Base-by-base conservation (phyloP, 805 yeast genomes). In the Tetrapisispora fleetii region DNA sequence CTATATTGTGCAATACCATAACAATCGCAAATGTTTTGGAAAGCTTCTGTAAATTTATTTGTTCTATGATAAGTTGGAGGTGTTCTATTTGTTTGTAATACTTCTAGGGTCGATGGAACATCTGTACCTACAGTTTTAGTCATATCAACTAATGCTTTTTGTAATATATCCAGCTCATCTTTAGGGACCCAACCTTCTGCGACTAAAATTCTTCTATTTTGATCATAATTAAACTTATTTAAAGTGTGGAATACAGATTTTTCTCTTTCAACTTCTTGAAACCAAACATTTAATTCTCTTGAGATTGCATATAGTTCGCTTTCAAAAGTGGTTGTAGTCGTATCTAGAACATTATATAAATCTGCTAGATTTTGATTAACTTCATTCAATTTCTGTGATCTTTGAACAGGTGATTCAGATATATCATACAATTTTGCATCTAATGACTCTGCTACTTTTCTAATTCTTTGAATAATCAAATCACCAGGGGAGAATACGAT, bases 171-270 rank as follows among this genome's bases (percentile, higher is more conserved):
- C 42, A 80, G 66, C 50, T 80, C 84, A 48, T 71, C 70, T 11
- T 68, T 67, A 35, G 89, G 89, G 36, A 78, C 76, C 95, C 85
- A 83, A 41, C 87, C 88, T 71, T 80, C 87, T 32, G 80, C 85
- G 46, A 78, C 83, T 43, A 79, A 72, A 61, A 81, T 81, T 59
- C 79, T 76, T 62, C 88, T 74, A 40, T 77, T 76, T 48, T 75
- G 67, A 62, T 85, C 93, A 61, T 78, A 82, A 56, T 83, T 81
- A 57, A 85, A 85, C 50, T 71, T 71, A 63, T 83, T 82, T 69
- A 83, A 71, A 3, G 77, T 70, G 50, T 76, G 74, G 60, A 72
- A 82, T 39, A 82, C 79, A 22, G 76, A 64, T 54, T 77, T 76
- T 56, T 83, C 90, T 41, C 79, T 65, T 47, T 74, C 71, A 46